Conservation (phyloP, 2,329 filamentous ascomycete genomes). For the Diaporthe sp. region DNA sequence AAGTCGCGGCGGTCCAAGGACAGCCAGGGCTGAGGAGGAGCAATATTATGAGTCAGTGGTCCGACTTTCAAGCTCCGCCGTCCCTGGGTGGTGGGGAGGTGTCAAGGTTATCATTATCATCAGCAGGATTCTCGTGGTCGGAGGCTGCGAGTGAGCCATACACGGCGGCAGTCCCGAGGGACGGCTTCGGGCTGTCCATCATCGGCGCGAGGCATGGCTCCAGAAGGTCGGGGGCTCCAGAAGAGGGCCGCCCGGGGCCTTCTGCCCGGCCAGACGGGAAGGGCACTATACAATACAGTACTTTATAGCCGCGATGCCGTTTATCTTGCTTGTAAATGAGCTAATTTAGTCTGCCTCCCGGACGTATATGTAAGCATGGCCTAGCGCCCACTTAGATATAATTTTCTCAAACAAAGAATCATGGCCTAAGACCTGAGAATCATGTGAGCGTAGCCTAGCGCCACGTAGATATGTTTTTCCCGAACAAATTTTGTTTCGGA, state of each 20-base stretch:
- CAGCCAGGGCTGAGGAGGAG: not conserved
- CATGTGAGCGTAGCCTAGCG: too few species aligned
- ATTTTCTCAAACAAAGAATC: too few species aligned
- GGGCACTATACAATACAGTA: too few species aligned
- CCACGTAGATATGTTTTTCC: too few species aligned
- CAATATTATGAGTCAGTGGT: not conserved
- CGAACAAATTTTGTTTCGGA: too few species aligned
- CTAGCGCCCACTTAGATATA: too few species aligned
- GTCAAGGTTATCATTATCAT: not conserved
- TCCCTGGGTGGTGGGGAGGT: not conserved
- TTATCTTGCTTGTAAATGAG: too few species aligned
- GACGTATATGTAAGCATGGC: too few species aligned
- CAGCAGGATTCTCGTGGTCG: slow-evolving; percentile 6
- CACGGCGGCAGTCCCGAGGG: not conserved
- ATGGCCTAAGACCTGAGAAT: too few species aligned
- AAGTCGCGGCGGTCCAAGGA: slow-evolving; percentile 14
- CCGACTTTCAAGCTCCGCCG: not conserved
- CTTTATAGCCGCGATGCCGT: too few species aligned
- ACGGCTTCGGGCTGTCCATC: slow-evolving; percentile 17
- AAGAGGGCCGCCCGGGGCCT: not conserved
- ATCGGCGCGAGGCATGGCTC: not conserved
- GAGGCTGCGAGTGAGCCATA: slow-evolving; percentile 8
- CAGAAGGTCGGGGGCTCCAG: not conserved
- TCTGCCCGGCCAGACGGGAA: not conserved
- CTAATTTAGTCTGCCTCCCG: too few species aligned